A percentile compares a stretch with the other conserved stretches of the same genome.
Conservation (phyloP, 2,329 filamentous ascomycete species). For the Thelonectria blattea region DNA sequence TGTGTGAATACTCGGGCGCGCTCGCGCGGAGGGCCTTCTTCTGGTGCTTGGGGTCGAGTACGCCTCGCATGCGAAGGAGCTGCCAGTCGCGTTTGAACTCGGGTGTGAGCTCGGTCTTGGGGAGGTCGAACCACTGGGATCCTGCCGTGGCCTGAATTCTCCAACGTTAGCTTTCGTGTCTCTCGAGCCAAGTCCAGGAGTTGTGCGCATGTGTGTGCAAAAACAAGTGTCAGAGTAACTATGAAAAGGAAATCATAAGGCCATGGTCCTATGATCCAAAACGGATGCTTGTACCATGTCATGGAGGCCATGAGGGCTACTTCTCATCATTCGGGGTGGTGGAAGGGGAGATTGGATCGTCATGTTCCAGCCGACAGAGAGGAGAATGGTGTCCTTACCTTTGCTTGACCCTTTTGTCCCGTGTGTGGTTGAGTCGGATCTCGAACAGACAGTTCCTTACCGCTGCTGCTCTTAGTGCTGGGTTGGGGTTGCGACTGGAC, state of each 20-base stretch:
- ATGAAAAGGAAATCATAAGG: slow-evolving; percentile 64
- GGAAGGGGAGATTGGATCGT: not conserved
- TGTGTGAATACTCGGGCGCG: slow-evolving; percentile 80
- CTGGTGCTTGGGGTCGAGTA: slow-evolving; percentile 91
- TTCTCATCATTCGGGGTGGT: slow-evolving; percentile 48
- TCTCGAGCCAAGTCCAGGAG: not conserved
- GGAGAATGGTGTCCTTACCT: slow-evolving; percentile 36
- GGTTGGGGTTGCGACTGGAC: slow-evolving; percentile 24
- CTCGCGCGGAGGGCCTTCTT: slow-evolving; percentile 79
- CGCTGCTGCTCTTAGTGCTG: slow-evolving; percentile 14
- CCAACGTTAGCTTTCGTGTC: slow-evolving; percentile 23
- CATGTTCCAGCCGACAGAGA: not conserved
- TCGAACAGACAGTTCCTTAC: slow-evolving; percentile 35
- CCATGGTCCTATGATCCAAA: slow-evolving; percentile 61
- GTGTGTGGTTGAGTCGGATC: slow-evolving; percentile 30
- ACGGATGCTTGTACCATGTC: slow-evolving; percentile 49
- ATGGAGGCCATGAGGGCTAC: slow-evolving; percentile 44
- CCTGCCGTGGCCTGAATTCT: slow-evolving; percentile 66
- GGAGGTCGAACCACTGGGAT: slow-evolving; percentile 84
- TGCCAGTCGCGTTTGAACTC: slow-evolving; percentile 90
- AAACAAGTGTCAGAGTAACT: slow-evolving; percentile 71
- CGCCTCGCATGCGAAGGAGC: slow-evolving; percentile 84
- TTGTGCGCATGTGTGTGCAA: slow-evolving; percentile 6
- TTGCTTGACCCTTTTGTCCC: slow-evolving; percentile 32
- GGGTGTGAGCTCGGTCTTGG: slow-evolving; percentile 81